phyloP scores from a whole-genome alignment of 768 basidiomycete species.

The Macrolepiota dolichaula region DNA sequence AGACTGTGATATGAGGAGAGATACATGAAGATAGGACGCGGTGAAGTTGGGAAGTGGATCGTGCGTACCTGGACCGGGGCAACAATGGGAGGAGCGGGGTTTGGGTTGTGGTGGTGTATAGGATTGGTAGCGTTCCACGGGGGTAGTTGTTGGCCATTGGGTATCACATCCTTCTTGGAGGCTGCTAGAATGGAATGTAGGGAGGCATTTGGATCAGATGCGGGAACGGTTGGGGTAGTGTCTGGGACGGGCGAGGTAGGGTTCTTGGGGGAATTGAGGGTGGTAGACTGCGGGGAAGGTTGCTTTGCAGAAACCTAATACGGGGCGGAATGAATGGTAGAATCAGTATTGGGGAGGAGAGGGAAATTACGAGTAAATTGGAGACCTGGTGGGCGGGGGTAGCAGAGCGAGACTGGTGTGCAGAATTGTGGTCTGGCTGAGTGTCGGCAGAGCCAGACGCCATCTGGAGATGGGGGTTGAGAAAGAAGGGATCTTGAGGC shows the following conservation, averaged over 20 bases:
- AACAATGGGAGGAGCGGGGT: conserved; percentile 19
- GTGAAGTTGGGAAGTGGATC: not conserved
- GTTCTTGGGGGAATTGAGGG: conserved; percentile 20
- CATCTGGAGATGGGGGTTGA: conserved; percentile 44
- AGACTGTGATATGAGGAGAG: conserved; percentile 27
- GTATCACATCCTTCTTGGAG: conserved; percentile 37
- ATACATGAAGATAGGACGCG: conserved; percentile 9
- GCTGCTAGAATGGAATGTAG: conserved; percentile 53
- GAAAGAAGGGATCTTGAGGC: conserved; percentile 38
- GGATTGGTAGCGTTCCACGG: conserved; percentile 31
- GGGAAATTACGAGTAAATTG: conserved; percentile 30
- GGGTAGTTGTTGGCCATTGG: conserved; percentile 40
- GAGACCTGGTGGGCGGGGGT: conserved; percentile 22
- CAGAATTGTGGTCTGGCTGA: conserved; percentile 19
- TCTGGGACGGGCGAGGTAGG: conserved; percentile 24
- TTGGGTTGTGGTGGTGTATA: conserved; percentile 26
- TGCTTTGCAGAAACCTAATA: conserved; percentile 27
- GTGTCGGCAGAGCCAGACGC: conserved; percentile 23
- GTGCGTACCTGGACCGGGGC: conserved; percentile 18
- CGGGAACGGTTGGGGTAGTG: conserved; percentile 21
- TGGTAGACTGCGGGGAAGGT: conserved; percentile 18
- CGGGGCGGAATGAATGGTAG: conserved; percentile 19
- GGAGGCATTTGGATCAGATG: conserved; percentile 41
- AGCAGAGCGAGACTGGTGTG: conserved; percentile 16
- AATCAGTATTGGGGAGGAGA: conserved; percentile 20